phyloP scores from a whole-genome alignment of 2,329 filamentous ascomycete genomes.

The Magnaporthiopsis incrustans region DNA sequence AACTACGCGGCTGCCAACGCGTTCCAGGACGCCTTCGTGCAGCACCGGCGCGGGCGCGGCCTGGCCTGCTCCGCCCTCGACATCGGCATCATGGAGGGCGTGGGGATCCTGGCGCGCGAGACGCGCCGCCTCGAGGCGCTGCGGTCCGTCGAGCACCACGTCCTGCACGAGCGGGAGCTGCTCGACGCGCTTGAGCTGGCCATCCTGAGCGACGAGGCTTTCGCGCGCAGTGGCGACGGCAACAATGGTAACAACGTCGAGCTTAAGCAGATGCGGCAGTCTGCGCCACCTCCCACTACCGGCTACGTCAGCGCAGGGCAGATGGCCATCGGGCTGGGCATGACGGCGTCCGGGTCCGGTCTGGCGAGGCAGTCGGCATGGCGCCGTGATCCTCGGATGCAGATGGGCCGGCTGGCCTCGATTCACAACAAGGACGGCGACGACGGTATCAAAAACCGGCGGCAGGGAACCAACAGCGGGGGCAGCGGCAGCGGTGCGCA shows the following conservation, averaged over 20 bases:
- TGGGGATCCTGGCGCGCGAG: conserved; percentile 11
- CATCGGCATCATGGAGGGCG: conserved; percentile 20
- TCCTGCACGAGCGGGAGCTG: conserved; percentile 9
- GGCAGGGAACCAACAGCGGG: neutral
- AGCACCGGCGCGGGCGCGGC: conserved; percentile 19
- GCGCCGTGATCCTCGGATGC: neutral
- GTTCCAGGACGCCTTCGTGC: conserved; percentile 23
- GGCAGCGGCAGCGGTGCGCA: too few species aligned
- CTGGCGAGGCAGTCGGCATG: neutral
- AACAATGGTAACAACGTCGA: neutral
- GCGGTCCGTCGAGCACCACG: conserved; percentile 4
- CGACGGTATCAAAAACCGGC: neutral
- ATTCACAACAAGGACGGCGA: neutral
- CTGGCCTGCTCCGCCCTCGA: conserved; percentile 24
- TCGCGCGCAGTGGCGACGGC: too few species aligned
- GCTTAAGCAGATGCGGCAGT: neutral
- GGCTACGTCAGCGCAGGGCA: conserved; percentile 4
- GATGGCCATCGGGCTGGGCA: conserved; percentile 8
- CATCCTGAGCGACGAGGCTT: neutral
- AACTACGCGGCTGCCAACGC: conserved; percentile 26
- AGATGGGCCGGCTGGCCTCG: neutral
- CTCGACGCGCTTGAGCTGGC: conserved; percentile 8
- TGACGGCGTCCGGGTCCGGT: too few species aligned
- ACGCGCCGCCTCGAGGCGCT: conserved; percentile 5
- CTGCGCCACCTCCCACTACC: too few species aligned